Percentiles rank a stretch among this genome's conserved stretches.
Evolutionary conservation across 2,329 filamentous ascomycete species (phyloP).

Genomic region (Trichoderma koningiopsis): DNA sequence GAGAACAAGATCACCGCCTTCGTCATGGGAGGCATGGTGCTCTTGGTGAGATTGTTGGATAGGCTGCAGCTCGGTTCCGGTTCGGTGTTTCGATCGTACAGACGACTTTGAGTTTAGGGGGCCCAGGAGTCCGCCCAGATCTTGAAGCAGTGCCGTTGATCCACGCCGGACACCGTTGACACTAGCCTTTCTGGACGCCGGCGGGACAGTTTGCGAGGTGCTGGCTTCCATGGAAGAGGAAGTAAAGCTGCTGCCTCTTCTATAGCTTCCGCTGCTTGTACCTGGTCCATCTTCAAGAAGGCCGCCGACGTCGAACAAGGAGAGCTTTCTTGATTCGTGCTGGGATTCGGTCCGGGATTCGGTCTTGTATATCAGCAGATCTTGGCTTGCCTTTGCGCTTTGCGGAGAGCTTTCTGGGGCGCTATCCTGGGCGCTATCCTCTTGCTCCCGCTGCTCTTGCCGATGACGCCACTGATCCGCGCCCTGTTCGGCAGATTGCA

Average conservation of each 20-base stretch:
- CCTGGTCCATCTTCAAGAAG: slow-evolving; percentile 58
- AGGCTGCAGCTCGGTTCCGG: slow-evolving; percentile 49
- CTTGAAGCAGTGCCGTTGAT: slow-evolving; percentile 60
- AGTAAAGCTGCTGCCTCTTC: slow-evolving; percentile 44
- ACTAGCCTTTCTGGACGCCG: slow-evolving; percentile 49
- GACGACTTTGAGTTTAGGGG: slow-evolving; percentile 47
- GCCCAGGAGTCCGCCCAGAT: slow-evolving; percentile 59
- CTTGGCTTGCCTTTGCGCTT: slow-evolving; percentile 46
- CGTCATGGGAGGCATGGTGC: slow-evolving; percentile 37
- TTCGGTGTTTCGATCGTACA: slow-evolving; percentile 35
- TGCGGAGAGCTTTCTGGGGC: neutral
- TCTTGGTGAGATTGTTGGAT: slow-evolving; percentile 48
- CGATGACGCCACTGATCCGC: slow-evolving; percentile 39
- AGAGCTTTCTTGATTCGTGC: slow-evolving; percentile 52
- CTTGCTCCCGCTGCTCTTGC: slow-evolving; percentile 41
- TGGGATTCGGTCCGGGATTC: slow-evolving; percentile 13
- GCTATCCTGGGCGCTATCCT: neutral
- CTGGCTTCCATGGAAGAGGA: slow-evolving; percentile 46
- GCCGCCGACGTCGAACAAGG: slow-evolving; percentile 84
- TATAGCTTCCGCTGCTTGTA: slow-evolving; percentile 38
- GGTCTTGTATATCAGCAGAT: slow-evolving; percentile 40
- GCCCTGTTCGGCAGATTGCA: slow-evolving; percentile 40
- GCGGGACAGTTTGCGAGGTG: slow-evolving; percentile 42
- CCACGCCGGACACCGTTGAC: slow-evolving; percentile 53
- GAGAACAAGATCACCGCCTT: slow-evolving; percentile 39